Percentiles rank a stretch among this genome's conserved stretches.
phyloP scores from a whole-genome alignment of 2,329 filamentous ascomycete genomes.

The Epichloe typhina region DNA sequence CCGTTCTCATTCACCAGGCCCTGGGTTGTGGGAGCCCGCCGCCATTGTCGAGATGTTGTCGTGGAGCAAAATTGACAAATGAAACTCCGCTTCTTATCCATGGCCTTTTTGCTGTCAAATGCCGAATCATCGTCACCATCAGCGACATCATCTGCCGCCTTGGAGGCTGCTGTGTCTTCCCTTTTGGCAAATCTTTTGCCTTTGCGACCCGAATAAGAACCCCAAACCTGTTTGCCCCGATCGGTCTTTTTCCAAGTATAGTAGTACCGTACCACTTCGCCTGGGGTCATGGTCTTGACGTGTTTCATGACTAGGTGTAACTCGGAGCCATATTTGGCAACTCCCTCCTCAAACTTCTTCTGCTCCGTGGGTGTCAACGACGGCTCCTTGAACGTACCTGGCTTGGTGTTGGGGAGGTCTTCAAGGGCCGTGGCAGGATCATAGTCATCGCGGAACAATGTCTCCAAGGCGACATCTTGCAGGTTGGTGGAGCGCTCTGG shows the following conservation, averaged over 20 bases:
- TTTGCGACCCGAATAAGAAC: conserved; percentile 73
- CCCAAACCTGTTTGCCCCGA: conserved; percentile 78
- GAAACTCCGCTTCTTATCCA: conserved; percentile 66
- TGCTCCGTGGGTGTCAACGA: conserved; percentile 63
- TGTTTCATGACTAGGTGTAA: conserved; percentile 71
- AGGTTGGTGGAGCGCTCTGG: conserved; percentile 72
- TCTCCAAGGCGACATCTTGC: conserved; percentile 66
- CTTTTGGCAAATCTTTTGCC: conserved; percentile 78
- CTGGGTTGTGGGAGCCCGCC: conserved; percentile 67
- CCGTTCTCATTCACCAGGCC: conserved; percentile 54
- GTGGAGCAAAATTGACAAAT: conserved; percentile 87
- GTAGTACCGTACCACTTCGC: conserved; percentile 80
- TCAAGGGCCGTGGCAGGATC: conserved; percentile 58
- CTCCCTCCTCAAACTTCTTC: conserved; percentile 85
- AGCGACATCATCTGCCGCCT: conserved; percentile 82
- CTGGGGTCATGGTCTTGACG: conserved; percentile 68
- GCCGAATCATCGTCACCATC: conserved; percentile 91
- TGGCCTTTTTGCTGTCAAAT: conserved; percentile 84
- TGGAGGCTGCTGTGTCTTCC: conserved; percentile 55
- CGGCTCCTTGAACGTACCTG: conserved; percentile 70
- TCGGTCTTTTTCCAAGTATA: conserved; percentile 97
- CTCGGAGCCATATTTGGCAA: conserved; percentile 84
- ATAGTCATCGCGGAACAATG: conserved; percentile 60
- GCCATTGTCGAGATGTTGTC: conserved; percentile 75
- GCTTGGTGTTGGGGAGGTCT: conserved; percentile 53